Percentiles rank a stretch among this genome's conserved stretches.
Evolutionary conservation across 2,329 filamentous ascomycete genomes (phyloP).

Genomic region (Cercospora citrullina): DNA sequence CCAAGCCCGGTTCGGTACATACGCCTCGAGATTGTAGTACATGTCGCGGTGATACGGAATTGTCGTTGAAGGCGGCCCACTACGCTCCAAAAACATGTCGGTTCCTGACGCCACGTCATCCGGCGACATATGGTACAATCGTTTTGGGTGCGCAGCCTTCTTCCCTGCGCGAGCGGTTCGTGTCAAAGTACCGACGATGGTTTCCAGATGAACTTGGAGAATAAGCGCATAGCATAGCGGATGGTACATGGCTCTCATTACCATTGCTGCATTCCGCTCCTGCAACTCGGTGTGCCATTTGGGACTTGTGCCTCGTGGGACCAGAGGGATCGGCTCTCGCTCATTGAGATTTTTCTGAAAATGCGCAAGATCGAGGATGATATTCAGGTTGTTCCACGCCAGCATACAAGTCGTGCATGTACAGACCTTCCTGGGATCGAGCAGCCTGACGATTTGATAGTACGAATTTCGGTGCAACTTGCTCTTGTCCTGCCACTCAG

Average conservation of each 20-base stretch:
- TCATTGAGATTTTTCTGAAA: constrained; percentile 56
- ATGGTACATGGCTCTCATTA: constrained; percentile 49
- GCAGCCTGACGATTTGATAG: constrained; percentile 55
- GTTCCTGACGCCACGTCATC: constrained; percentile 50
- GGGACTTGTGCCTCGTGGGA: constrained; percentile 50
- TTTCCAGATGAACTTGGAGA: constrained; percentile 51
- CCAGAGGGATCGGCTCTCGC: constrained; percentile 54
- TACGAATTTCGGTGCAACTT: constrained; percentile 54
- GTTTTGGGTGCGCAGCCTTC: constrained; percentile 18
- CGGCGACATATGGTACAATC: constrained; percentile 49
- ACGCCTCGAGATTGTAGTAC: constrained; percentile 61
- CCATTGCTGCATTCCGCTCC: constrained; percentile 46
- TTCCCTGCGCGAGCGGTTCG: constrained; percentile 37
- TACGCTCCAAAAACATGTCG: constrained; percentile 54
- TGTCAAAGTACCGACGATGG: constrained; percentile 48
- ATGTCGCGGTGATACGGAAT: constrained; percentile 58
- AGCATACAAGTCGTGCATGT: constrained; percentile 59
- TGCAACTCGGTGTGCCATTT: constrained; percentile 55
- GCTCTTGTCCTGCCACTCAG: constrained; percentile 47
- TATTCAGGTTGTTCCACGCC: constrained; percentile 58
- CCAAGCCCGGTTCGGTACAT: constrained; percentile 59
- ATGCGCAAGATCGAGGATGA: constrained; percentile 58
- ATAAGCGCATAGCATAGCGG: constrained; percentile 55
- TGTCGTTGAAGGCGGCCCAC: constrained; percentile 54
- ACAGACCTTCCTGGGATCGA: constrained; percentile 53